Conservation (phyloP, 495 filamentous ascomycete species). For the Sphaerosporella brunnea region DNA sequence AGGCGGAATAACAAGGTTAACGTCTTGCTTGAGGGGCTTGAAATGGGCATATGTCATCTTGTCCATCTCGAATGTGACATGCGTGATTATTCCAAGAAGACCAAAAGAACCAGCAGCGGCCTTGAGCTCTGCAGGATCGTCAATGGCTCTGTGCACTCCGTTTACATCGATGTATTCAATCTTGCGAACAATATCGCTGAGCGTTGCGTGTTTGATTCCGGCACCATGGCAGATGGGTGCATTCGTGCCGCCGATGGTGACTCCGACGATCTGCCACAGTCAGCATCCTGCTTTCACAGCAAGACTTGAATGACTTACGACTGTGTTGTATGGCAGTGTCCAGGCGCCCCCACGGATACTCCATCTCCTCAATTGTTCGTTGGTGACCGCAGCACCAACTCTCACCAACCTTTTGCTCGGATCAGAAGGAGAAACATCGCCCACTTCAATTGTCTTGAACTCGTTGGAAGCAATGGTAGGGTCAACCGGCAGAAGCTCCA, state of each 20-base stretch:
- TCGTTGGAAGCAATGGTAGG: slow-evolving; percentile 11
- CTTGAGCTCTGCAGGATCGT: slow-evolving; percentile 28
- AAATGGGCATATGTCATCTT: slow-evolving; percentile 36
- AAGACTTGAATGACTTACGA: no score
- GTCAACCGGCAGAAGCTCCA: slow-evolving; percentile 23
- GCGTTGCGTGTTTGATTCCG: slow-evolving; percentile 30
- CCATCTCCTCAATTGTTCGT: slow-evolving; percentile 34
- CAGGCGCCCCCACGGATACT: slow-evolving; percentile 26
- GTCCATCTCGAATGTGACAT: slow-evolving; percentile 36
- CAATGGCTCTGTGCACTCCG: slow-evolving; percentile 30
- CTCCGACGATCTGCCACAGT: no score
- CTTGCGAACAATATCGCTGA: slow-evolving; percentile 32
- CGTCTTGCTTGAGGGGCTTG: slow-evolving; percentile 30
- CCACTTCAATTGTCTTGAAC: slow-evolving; percentile 29
- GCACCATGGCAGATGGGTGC: slow-evolving; percentile 38
- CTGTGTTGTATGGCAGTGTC: slow-evolving; percentile 33
- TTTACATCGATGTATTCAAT: slow-evolving; percentile 37
- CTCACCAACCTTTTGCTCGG: slow-evolving; percentile 27
- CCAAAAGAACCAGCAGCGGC: slow-evolving; percentile 37
- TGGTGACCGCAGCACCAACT: slow-evolving; percentile 33
- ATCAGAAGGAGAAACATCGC: slow-evolving; percentile 16
- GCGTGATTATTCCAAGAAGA: slow-evolving; percentile 35
- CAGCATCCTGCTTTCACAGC: no score
- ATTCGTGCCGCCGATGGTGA: slow-evolving; percentile 35
- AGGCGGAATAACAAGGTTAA: slow-evolving; percentile 34